phyloP scores from a whole-genome alignment of 768 basidiomycete genomes.

The Panaeolus cyanescens region DNA sequence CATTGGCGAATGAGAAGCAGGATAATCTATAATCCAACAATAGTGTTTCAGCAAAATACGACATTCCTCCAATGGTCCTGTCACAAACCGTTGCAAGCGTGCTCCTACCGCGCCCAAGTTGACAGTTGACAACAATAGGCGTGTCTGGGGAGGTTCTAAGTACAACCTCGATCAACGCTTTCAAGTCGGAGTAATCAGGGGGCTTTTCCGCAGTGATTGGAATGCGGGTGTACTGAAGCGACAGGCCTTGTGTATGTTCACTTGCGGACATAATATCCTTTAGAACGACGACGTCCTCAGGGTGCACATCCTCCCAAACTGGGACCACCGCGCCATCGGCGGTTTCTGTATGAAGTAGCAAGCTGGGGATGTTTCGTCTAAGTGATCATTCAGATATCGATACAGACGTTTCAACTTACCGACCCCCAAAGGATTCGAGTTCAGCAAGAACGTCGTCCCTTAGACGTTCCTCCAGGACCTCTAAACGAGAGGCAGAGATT shows the following conservation, averaged over 20 bases:
- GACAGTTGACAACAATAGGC: constrained; percentile 93
- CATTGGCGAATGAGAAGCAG: constrained; percentile 84
- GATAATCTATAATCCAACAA: constrained; percentile 53
- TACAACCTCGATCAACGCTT: constrained; percentile 78
- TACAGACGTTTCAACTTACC: constrained; percentile 41
- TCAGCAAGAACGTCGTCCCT: constrained; percentile 88
- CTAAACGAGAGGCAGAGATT: constrained; percentile 87
- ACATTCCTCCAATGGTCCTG: not conserved
- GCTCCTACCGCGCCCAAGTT: constrained; percentile 90
- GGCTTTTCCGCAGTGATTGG: constrained; percentile 92
- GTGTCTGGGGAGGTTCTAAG: constrained; percentile 68
- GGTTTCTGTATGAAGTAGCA: constrained; percentile 90
- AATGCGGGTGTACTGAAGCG: constrained; percentile 79
- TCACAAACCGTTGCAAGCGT: constrained; percentile 80
- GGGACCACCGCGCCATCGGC: constrained; percentile 87
- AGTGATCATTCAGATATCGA: not conserved
- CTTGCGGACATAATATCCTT: constrained; percentile 85
- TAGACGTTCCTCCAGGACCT: constrained; percentile 88
- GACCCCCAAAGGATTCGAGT: constrained; percentile 79
- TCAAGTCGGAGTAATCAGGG: constrained; percentile 74
- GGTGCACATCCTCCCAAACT: constrained; percentile 88
- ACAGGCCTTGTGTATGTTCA: constrained; percentile 46
- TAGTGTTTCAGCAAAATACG: not conserved
- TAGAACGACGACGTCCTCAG: constrained; percentile 73
- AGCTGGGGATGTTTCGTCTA: constrained; percentile 35